Evolutionary conservation across 495 filamentous ascomycete species (phyloP).

Genomic region (Aspergillus wentii): DNA sequence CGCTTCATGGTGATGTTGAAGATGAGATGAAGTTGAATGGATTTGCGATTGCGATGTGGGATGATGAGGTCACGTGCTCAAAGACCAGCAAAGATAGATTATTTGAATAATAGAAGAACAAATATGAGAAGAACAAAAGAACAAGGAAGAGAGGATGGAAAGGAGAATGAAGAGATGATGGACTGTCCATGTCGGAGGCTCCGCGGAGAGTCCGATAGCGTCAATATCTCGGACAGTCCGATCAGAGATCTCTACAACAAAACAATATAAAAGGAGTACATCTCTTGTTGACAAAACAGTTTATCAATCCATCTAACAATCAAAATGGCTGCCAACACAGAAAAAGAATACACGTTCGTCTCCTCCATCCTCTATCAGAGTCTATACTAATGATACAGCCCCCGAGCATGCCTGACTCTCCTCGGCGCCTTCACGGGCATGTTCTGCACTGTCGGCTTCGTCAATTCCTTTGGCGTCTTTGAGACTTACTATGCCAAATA

Average conservation of each 20-base stretch:
- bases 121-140: no score
- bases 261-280: no score
- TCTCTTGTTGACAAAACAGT: no score
- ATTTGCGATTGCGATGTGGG: no score
- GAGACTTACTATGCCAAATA: slow-evolving; percentile 53
- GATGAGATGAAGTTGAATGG: background rate
- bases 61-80: slow-evolving; percentile 2
- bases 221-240: no score
- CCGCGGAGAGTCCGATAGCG: slow-evolving; percentile 27
- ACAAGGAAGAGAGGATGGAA: no score
- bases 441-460: slow-evolving; percentile 55
- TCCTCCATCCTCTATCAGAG: background rate
- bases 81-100: no score
- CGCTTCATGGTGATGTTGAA: slow-evolving; percentile 23
- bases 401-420: slow-evolving; percentile 21
- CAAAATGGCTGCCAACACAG: slow-evolving; percentile 3
- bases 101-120: no score
- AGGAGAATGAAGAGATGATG: no score
- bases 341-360: slow-evolving; percentile 25
- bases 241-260: no score
- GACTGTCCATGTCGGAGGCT: no score
- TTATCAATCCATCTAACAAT: no score
- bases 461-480: slow-evolving; percentile 62
- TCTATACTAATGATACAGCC: slow-evolving; percentile 7
- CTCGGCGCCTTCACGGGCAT: slow-evolving; percentile 21